phyloP scores from a whole-genome alignment of 2,329 filamentous ascomycete species.

The Herpotrichia juniperi region DNA sequence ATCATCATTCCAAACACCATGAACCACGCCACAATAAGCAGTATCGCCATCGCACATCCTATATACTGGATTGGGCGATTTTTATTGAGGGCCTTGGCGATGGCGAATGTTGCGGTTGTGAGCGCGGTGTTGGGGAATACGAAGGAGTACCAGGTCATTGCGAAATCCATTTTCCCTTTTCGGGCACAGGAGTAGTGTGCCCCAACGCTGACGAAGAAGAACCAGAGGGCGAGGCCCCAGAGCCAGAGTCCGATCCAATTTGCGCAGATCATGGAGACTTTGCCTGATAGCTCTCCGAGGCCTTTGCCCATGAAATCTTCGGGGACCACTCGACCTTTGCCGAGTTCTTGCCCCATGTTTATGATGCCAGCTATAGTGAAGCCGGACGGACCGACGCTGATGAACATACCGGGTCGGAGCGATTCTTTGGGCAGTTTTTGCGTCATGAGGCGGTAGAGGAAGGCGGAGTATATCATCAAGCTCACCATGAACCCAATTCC shows the following conservation, averaged over 20 bases:
- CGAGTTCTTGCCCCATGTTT: constrained; percentile 60
- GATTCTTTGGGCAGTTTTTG: constrained; percentile 80
- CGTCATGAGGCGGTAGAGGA: constrained; percentile 86
- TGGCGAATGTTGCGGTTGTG: constrained; percentile 73
- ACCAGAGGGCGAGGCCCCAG: constrained; percentile 83
- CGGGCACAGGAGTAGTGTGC: constrained; percentile 73
- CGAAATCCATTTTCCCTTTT: constrained; percentile 70
- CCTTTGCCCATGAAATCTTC: constrained; percentile 62
- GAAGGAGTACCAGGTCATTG: constrained; percentile 87
- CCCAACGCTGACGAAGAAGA: constrained; percentile 80
- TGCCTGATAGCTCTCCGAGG: constrained; percentile 58
- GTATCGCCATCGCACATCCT: constrained; percentile 70
- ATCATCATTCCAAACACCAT: constrained; percentile 74
- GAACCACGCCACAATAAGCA: constrained; percentile 71
- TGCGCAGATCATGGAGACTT: constrained; percentile 60
- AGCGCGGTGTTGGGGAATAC: constrained; percentile 81
- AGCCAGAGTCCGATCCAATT: constrained; percentile 77
- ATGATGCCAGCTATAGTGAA: constrained; percentile 69
- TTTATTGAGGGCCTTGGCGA: constrained; percentile 62
- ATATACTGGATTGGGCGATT: constrained; percentile 65
- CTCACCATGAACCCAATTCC: constrained; percentile 69
- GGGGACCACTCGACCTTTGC: constrained; percentile 53
- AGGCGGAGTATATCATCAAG: constrained; percentile 83
- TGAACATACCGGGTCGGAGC: constrained; percentile 83
- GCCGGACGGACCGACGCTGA: constrained; percentile 77